Conservation (phyloP, 2,329 filamentous ascomycete species). For the Xylariaceae sp. region DNA sequence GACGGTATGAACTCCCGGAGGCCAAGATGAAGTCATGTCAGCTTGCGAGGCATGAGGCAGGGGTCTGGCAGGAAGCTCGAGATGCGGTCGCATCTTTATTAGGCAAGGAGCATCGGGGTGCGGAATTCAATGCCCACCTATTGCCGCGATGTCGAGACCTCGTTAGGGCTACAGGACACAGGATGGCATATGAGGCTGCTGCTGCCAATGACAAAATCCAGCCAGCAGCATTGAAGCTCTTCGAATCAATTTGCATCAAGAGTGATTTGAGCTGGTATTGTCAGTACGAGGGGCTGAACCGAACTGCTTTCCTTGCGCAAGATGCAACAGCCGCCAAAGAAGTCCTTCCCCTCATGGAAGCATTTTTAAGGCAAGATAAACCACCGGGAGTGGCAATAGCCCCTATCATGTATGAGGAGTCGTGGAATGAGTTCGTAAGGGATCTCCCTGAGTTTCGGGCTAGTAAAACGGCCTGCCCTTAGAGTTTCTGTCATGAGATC, state of each 20-base stretch:
- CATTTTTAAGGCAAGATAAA: conserved; percentile 8
- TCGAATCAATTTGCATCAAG: conserved; percentile 24
- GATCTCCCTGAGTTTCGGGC: conserved; percentile 18
- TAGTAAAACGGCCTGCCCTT: no score
- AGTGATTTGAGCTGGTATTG: conserved; percentile 27
- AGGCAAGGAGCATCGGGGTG: conserved; percentile 24
- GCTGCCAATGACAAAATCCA: conserved; percentile 6
- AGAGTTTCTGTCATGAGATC: no score
- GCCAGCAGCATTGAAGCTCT: conserved; percentile 18
- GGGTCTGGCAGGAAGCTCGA: conserved; percentile 33
- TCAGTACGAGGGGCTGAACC: conserved; percentile 12
- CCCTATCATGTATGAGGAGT: conserved; percentile 21
- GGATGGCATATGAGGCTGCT: conserved; percentile 40
- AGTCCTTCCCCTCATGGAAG: conserved; percentile 12
- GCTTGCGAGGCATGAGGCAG: conserved; percentile 33
- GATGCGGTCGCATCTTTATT: conserved; percentile 14
- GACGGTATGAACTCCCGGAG: conserved; percentile 31
- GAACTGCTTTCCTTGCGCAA: conserved; percentile 13
- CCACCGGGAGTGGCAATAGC: not conserved
- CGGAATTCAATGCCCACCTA: conserved; percentile 30
- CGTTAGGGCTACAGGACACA: conserved; percentile 36
- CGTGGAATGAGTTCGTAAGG: conserved; percentile 19
- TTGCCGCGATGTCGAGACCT: conserved; percentile 36
- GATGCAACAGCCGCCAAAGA: conserved; percentile 7
- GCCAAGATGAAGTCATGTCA: conserved; percentile 19